A percentile compares a stretch with the other conserved stretches of the same genome.
These are phyloP conservation scores for Ceratobasidium sp. DNA, from an alignment of 1,284 basidiomycete species.

Conservation along the genomic window DNA sequence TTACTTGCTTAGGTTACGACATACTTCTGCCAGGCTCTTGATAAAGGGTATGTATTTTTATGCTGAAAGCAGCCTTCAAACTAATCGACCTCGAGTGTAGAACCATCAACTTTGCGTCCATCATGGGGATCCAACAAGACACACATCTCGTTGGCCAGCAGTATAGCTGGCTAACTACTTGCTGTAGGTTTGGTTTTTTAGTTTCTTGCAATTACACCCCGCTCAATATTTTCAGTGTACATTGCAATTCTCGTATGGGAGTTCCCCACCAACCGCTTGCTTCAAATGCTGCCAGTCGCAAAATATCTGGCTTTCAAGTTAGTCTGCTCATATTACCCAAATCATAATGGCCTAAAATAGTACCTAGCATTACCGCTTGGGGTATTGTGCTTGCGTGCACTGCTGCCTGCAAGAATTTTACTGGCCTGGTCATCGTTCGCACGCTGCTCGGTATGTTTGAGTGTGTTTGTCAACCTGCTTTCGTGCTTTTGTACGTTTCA, in stretches of 20 bases:
- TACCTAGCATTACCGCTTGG: constrained; percentile 56
- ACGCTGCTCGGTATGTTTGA: constrained; percentile 60
- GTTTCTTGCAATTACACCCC: neutral
- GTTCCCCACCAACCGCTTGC: constrained; percentile 58
- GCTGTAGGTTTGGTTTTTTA: constrained; percentile 50
- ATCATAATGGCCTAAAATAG: neutral
- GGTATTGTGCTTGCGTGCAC: constrained; percentile 59
- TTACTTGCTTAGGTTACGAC: constrained; percentile 51
- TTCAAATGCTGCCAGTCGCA: constrained; percentile 59
- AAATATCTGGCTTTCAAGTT: constrained; percentile 59
- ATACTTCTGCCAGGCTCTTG: constrained; percentile 58
- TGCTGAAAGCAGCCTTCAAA: neutral
- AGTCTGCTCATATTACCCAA: constrained; percentile 40
- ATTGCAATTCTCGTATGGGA: constrained; percentile 59
- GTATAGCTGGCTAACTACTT: constrained; percentile 61
- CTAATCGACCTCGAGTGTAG: neutral
- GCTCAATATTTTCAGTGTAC: constrained; percentile 50
- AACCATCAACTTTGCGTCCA: constrained; percentile 62
- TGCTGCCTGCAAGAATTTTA: constrained; percentile 58
- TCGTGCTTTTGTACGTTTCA: constrained; percentile 49
- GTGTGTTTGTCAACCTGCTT: constrained; percentile 60
- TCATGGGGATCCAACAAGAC: constrained; percentile 62
- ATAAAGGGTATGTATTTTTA: constrained; percentile 51
- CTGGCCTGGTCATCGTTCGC: constrained; percentile 57
- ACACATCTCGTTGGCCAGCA: constrained; percentile 58